phyloP scores from a whole-genome alignment of 306 rosid genomes.

The Leucaena leucocephala region DNA sequence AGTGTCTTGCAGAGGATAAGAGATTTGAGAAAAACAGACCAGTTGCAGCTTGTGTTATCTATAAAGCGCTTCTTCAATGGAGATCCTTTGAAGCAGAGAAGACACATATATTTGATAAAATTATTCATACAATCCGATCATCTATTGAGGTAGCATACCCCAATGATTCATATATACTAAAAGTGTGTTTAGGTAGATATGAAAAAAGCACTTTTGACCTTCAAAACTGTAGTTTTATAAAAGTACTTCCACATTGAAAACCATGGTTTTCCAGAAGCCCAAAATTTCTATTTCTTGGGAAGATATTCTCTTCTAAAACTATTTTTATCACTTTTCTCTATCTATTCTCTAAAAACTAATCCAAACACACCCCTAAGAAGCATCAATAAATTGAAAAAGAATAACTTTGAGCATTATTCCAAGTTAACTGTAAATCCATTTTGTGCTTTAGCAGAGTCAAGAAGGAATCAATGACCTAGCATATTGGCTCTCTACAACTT shows the following conservation, averaged over 20 bases:
- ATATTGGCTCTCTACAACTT: conserved; percentile 88
- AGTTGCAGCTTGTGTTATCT: conserved; percentile 70
- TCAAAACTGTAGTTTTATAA: too few relatives aligned
- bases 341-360: too few relatives aligned
- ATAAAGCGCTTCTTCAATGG: conserved; percentile 89
- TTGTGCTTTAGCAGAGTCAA: conserved; percentile 53
- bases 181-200: too few relatives aligned
- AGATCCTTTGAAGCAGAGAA: conserved; percentile 86
- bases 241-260: too few relatives aligned
- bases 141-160: conserved; percentile 62
- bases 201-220: too few relatives aligned
- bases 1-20: conserved; percentile 74
- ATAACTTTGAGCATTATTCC: conserved; percentile 9
- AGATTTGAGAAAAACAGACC: conserved; percentile 74
- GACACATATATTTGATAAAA: conserved; percentile 79
- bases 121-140: conserved; percentile 63
- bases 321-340: too few relatives aligned
- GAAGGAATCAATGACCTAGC: conserved; percentile 71
- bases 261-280: too few relatives aligned
- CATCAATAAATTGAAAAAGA: background rate
- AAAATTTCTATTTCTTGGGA: too few relatives aligned
- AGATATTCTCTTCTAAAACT: too few relatives aligned
- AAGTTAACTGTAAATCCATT: conserved; percentile 7
- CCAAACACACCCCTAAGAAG: background rate
- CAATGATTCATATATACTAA: background rate